phyloP scores from a whole-genome alignment of 2,329 filamentous ascomycete genomes.

The Diaporthe sp. region DNA sequence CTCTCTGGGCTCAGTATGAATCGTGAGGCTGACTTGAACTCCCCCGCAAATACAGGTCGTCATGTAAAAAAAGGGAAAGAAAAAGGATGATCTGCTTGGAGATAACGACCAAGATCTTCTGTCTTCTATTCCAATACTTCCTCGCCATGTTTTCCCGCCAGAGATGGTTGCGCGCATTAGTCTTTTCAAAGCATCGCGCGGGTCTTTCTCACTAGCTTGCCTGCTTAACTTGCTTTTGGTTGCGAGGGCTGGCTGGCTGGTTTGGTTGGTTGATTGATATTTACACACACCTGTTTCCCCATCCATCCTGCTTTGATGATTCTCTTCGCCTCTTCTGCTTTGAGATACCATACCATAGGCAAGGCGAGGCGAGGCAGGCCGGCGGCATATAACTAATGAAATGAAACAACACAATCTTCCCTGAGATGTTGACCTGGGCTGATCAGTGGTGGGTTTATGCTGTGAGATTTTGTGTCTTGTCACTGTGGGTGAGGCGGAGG shows the following conservation, averaged over 20 bases:
- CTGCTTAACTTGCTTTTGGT: neutral
- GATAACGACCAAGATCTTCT: neutral
- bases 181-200: constrained; percentile 14
- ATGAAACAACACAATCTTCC: neutral
- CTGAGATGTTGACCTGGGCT: neutral
- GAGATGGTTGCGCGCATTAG: constrained; percentile 6
- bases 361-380: neutral
- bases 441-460: neutral
- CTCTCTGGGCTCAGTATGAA: neutral
- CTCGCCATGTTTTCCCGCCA: neutral
- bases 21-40: neutral
- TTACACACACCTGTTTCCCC: neutral
- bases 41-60: neutral
- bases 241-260: neutral
- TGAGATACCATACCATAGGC: constrained; percentile 27
- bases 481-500: neutral
- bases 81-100: neutral
- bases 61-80: neutral
- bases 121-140: neutral
- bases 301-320: neutral
- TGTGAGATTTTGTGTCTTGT: neutral
- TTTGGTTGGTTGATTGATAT: neutral
- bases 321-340: constrained; percentile 17
- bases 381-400: constrained; percentile 24
- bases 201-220: neutral